Base-by-base conservation (phyloP, 768 basidiomycete species). In the Fibroporia radiculosa region DNA sequence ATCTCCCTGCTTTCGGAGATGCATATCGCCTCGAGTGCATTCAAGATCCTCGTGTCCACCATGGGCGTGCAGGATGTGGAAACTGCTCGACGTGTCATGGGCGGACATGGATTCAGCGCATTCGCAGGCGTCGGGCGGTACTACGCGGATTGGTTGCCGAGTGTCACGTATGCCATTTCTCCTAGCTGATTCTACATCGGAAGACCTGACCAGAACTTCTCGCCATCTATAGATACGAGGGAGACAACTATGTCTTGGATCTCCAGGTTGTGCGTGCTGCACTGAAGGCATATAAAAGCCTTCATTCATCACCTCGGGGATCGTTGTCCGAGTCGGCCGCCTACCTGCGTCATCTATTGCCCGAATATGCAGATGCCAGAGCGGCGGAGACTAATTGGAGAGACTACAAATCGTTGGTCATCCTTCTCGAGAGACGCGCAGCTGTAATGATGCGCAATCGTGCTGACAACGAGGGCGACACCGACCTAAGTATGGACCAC, bases 221-320 rank as follows among this genome's bases (percentile, higher is more conserved):
- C 7, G 26, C 20, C 13, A 5, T 28, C 24, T 0, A 5, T 48
- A 83, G 82, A 2, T 86, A 75, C 50, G 85, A 88, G 64, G 84
- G 85, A 12, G 86, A 89, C 55, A 88, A 89, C 56, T 87, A 74
- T 48, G 80, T 87, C 4, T 70, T 89, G 10, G 80, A 84, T 51
- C 71, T 76, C 38, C 86, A 89, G 61, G 83, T 85, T 26, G 76
- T 84, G 26, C 75, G 83, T 19, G 77, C 82, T 0, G 82, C 82
- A 2, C 62, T 84, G 23, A 88, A 85, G 52, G 71, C 81, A 0
- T 73, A 72, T 54, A 64, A 60, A 14, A 54, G 48, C 13, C 56
- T 75, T 13, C 39, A 40, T 14, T 27, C 22, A n/a, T 26, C 24
- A 12, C n/a, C 20, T 6, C 60, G 63, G 25, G 50, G 53, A 5